Evolutionary conservation across 768 basidiomycete species (phyloP).

Genomic region (Pholiota conissans): DNA sequence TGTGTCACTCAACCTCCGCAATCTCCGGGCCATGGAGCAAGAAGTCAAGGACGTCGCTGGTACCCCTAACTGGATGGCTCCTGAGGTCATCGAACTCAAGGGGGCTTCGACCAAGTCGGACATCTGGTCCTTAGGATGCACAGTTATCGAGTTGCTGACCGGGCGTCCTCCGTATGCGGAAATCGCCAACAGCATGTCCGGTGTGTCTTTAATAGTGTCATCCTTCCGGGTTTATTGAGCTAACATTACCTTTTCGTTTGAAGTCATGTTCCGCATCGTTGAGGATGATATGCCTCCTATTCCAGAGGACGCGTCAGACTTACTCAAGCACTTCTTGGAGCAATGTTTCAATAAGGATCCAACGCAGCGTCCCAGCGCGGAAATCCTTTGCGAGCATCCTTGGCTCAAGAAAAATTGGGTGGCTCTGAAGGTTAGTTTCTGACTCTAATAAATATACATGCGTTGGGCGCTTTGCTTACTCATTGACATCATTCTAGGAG

Average conservation of each 20-base stretch:
- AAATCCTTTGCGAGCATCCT: slow-evolving; percentile 82
- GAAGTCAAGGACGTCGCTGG: slow-evolving; percentile 88
- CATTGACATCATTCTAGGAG: slow-evolving; percentile 42
- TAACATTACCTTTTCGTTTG: slow-evolving; percentile 13
- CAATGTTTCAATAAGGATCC: slow-evolving; percentile 93
- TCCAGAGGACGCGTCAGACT: slow-evolving; percentile 76
- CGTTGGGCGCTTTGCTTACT: slow-evolving; percentile 1
- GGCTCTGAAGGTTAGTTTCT: slow-evolving; percentile 64
- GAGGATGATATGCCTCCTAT: slow-evolving; percentile 89
- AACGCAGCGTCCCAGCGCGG: slow-evolving; percentile 76
- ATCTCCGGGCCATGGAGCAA: slow-evolving; percentile 85
- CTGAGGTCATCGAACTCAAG: slow-evolving; percentile 94
- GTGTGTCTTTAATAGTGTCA: slow-evolving; percentile 43
- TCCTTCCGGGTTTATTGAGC: slow-evolving; percentile 5
- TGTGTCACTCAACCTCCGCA: slow-evolving; percentile 93
- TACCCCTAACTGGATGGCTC: slow-evolving; percentile 99
- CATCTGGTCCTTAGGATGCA: slow-evolving; percentile 95
- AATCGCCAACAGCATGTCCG: slow-evolving; percentile 87
- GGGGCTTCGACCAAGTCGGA: slow-evolving; percentile 93
- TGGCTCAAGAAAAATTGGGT: slow-evolving; percentile 87
- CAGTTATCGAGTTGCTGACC: slow-evolving; percentile 90
- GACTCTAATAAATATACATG: background rate
- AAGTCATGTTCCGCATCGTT: slow-evolving; percentile 97
- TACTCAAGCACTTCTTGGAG: slow-evolving; percentile 77
- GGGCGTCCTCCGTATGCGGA: slow-evolving; percentile 92